Base-by-base conservation (phyloP, 306 rosid species). In the Crataegus laevigata region DNA sequence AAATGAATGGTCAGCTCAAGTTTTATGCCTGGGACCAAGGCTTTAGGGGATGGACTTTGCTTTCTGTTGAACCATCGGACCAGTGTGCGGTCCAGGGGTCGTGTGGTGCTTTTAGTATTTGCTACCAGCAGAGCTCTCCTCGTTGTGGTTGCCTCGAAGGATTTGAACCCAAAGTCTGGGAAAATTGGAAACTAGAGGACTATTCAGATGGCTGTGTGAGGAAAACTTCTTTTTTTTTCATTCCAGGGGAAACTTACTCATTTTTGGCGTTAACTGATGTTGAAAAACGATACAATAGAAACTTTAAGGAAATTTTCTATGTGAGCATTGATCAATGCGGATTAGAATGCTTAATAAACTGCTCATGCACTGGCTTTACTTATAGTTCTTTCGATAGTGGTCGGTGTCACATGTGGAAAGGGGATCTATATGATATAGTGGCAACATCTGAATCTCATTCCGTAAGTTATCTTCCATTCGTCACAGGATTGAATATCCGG, bases 141-240 rank as follows among this genome's bases (percentile, higher is more conserved):
- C 28, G 0, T 59, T 75, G 78, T 36, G 26, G 15, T 17, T 75
- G 78, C 60, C 29, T 32, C 26, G 8, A 57, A 68, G 74, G 74
- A 25, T 67, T 76, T 60, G 38, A 36, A 24, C 74, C 80, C 8
- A 42, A 28, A 26, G 60, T 42, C 13, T 24, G 11, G 21, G 24
- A 38, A 55, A 34, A 24, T 12, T 76, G 72, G 79, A 11, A 25
- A 6, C 15, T 26, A 15, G 10, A 36, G 60, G 68, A 55, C 7
- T 58, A 29, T 50, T 66, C 74, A 11, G 14, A 40, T 67, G 74
- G 80, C 0, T 76, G 74, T 68, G 61, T 36, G n/a, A 70, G 74
- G 26, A 65, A 22, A 36, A 2, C 5, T 30, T 51, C 54, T 1
- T 43, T 50, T 18, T 4, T 17, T 10, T 75, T 38, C 64, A 34